Evolutionary conservation across 1,284 basidiomycete species (phyloP).

Genomic region (Ceratobasidium sp.): DNA sequence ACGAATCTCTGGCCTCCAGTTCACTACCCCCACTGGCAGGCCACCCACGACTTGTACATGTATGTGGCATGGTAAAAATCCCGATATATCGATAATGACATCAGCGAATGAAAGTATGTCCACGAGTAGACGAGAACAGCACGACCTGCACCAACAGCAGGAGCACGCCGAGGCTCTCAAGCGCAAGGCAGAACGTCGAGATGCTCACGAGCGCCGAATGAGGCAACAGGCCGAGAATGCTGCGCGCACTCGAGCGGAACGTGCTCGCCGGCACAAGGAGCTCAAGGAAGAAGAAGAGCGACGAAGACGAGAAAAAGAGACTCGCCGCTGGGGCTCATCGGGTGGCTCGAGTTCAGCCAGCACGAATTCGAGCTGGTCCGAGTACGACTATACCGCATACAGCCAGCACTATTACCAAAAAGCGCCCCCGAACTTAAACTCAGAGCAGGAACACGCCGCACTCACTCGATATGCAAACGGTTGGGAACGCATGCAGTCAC

Average conservation of each 20-base stretch:
- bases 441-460: not conserved
- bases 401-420: not conserved
- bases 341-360: not conserved
- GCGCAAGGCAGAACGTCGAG: conserved; percentile 26
- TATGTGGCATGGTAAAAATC: too few relatives aligned
- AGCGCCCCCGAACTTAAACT: not conserved
- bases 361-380: not conserved
- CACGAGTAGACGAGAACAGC: not conserved
- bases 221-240: conserved; percentile 19
- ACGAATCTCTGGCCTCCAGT: too few relatives aligned
- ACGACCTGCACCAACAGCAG: conserved; percentile 15
- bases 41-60: too few relatives aligned
- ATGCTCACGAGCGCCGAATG: conserved; percentile 29
- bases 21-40: too few relatives aligned
- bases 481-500: conserved; percentile 16
- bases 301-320: conserved; percentile 3
- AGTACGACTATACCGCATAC: conserved; percentile 11
- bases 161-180: conserved; percentile 32
- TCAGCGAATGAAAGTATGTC: too few relatives aligned
- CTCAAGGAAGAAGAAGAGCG: conserved; percentile 1
- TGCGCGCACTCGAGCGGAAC: conserved; percentile 8
- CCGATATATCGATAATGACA: too few relatives aligned
- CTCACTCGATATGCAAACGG: conserved; percentile 5
- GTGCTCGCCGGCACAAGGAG: conserved; percentile 25
- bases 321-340: not conserved